Conservation (phyloP, 108 stramenopile genomes). For the Cyclotella choctawhatcheeana region DNA sequence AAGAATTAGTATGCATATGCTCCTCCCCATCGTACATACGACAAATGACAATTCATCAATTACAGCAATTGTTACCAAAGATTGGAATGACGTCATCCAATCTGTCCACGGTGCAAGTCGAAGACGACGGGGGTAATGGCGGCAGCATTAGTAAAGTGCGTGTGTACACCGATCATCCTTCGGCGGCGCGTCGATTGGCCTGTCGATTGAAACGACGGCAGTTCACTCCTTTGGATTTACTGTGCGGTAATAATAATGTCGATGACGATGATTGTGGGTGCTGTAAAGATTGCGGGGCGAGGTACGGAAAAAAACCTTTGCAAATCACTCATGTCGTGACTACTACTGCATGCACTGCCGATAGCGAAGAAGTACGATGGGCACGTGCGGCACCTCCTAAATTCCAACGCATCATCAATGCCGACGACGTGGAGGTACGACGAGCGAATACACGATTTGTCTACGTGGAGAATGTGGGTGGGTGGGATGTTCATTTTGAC, state of each 20-base stretch:
- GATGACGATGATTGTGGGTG: too few species aligned
- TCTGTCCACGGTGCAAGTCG: not conserved
- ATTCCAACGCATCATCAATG: slow-evolving; percentile 66
- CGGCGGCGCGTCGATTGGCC: slow-evolving; percentile 31
- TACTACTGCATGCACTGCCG: not conserved
- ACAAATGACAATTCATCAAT: not conserved
- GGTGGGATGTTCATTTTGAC: slow-evolving; percentile 19
- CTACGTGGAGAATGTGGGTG: slow-evolving; percentile 53
- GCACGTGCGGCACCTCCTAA: slow-evolving; percentile 82
- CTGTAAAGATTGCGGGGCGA: slow-evolving; percentile 20
- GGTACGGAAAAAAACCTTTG: slow-evolving; percentile 49
- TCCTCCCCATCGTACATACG: not conserved
- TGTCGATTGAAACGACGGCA: slow-evolving; percentile 27
- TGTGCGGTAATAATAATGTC: too few species aligned
- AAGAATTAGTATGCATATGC: not conserved
- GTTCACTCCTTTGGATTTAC: slow-evolving; percentile 42
- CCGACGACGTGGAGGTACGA: slow-evolving; percentile 44
- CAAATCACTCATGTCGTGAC: slow-evolving; percentile 67
- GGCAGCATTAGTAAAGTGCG: slow-evolving; percentile 39
- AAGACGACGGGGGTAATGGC: too few species aligned
- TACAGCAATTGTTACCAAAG: not conserved
- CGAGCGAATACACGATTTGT: slow-evolving; percentile 69
- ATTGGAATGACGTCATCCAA: not conserved
- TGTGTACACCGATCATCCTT: slow-evolving; percentile 36
- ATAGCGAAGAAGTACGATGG: slow-evolving; percentile 47